These are phyloP conservation scores for Phaffia tasmanica DNA, from an alignment of 768 basidiomycete species.

Conservation along the genomic window DNA sequence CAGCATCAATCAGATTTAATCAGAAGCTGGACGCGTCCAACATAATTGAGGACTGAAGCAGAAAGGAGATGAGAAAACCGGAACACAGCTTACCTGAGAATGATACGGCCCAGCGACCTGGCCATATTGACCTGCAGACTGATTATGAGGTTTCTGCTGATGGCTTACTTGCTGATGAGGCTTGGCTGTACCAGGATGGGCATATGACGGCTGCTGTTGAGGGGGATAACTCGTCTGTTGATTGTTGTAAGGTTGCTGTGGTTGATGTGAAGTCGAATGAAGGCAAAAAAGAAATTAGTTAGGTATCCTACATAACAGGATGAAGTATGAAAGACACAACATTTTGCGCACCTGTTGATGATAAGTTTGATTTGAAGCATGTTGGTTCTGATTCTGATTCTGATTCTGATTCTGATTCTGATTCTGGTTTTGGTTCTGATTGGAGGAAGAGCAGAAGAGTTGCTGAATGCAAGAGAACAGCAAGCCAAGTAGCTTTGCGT, in stretches of 20 bases:
- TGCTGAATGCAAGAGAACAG: slow-evolving; percentile 10
- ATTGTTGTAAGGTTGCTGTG: slow-evolving; percentile 11
- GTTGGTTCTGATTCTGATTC: neutral
- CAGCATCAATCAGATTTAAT: slow-evolving; percentile 32
- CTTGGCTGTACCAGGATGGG: neutral
- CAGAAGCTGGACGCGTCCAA: neutral
- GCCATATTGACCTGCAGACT: slow-evolving; percentile 12
- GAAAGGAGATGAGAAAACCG: neutral
- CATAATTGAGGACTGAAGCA: too few species aligned
- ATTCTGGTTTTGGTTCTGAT: too few species aligned
- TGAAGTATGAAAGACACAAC: neutral
- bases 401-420: neutral
- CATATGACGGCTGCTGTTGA: slow-evolving; percentile 16
- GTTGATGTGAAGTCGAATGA: slow-evolving; percentile 5
- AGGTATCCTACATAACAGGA: neutral
- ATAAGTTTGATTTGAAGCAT: neutral
- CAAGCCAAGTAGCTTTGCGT: neutral
- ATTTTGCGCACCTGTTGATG: neutral
- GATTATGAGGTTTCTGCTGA: slow-evolving; percentile 3
- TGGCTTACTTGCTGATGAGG: slow-evolving; percentile 8
- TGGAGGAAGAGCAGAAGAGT: slow-evolving; percentile 5
- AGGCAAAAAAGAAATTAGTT: neutral
- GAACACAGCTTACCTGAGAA: neutral
- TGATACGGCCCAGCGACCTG: slow-evolving; percentile 21
- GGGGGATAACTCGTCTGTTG: too few species aligned